These are phyloP conservation scores for Ulmus americana DNA, from an alignment of 331 rosid genomes.

Conservation along the genomic window DNA sequence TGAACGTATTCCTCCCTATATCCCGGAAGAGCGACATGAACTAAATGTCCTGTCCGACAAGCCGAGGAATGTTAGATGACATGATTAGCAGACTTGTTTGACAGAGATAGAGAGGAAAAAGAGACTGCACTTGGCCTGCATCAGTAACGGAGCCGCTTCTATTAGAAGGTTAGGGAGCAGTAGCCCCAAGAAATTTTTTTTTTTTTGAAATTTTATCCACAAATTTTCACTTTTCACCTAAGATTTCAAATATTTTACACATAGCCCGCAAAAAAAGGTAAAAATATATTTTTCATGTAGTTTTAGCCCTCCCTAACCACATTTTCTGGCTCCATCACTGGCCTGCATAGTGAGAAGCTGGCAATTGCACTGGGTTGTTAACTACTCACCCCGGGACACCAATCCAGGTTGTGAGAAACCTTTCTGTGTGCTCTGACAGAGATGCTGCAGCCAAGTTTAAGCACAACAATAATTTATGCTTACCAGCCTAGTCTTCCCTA, in stretches of 20 bases:
- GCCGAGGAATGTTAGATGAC: conserved; percentile 15
- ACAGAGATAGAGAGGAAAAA: conserved; percentile 20
- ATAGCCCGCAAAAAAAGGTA: too few species aligned
- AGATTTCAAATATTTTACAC: too few species aligned
- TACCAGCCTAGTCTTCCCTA: background rate
- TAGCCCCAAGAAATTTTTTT: too few species aligned
- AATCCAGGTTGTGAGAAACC: conserved; percentile 24
- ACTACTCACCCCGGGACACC: conserved; percentile 27
- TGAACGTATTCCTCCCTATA: too few species aligned
- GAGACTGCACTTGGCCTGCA: conserved; percentile 28
- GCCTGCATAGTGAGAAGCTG: conserved; percentile 27
- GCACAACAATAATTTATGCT: background rate
- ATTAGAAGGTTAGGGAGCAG: too few species aligned
- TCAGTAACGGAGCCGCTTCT: background rate
- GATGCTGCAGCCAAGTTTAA: conserved; percentile 20
- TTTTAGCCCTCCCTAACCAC: too few species aligned
- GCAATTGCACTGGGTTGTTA: conserved; percentile 25
- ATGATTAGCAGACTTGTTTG: conserved; percentile 17
- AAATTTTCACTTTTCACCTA: too few species aligned
- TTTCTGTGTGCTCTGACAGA: conserved; percentile 24
- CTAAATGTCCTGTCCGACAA: too few species aligned
- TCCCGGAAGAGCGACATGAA: too few species aligned
- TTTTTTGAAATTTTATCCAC: too few species aligned
- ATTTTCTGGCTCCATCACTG: too few species aligned
- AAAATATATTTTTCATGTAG: too few species aligned